These are phyloP conservation scores for Pyricularia sp. DNA, from an alignment of 2,329 filamentous ascomycete species.

Conservation along the genomic window DNA sequence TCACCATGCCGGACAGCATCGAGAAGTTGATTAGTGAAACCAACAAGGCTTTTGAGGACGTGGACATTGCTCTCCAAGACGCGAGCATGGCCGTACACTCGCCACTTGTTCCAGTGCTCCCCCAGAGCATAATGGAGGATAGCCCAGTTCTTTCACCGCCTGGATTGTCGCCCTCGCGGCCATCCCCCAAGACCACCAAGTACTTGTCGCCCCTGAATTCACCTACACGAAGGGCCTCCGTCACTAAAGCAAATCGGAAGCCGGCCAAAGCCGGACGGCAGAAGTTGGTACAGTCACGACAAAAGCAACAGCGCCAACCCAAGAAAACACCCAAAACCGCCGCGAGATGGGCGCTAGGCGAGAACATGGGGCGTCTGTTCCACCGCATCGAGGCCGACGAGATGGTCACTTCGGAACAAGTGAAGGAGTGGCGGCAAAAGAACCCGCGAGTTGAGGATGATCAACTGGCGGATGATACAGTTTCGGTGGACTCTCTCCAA, in stretches of 20 bases:
- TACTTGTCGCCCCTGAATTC: conserved; percentile 8
- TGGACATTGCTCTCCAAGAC: conserved; percentile 23
- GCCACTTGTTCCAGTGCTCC: background rate
- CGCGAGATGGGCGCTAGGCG: conserved; percentile 38
- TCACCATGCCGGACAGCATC: conserved; percentile 22
- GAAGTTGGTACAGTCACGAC: conserved; percentile 6
- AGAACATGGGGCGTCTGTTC: conserved; percentile 43
- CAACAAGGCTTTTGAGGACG: conserved; percentile 35
- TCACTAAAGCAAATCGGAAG: conserved; percentile 24
- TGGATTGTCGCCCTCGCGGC: background rate
- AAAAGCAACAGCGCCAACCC: conserved; percentile 12
- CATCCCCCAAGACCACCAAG: background rate
- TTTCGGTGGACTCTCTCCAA: background rate
- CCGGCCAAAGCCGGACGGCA: conserved; percentile 21
- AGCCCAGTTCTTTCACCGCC: background rate
- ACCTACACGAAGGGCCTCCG: conserved; percentile 17
- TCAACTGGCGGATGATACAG: background rate
- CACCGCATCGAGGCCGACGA: conserved; percentile 44
- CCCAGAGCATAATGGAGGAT: background rate
- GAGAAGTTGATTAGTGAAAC: conserved; percentile 34
- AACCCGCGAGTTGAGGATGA: conserved; percentile 18
- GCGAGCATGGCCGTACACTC: conserved; percentile 3
- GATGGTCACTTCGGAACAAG: conserved; percentile 39
- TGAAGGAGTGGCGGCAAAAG: conserved; percentile 28
- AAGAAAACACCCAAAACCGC: conserved; percentile 13